Conservation (phyloP, 192 early-diverging fungal genomes). For the Coemansia sp. region DNA sequence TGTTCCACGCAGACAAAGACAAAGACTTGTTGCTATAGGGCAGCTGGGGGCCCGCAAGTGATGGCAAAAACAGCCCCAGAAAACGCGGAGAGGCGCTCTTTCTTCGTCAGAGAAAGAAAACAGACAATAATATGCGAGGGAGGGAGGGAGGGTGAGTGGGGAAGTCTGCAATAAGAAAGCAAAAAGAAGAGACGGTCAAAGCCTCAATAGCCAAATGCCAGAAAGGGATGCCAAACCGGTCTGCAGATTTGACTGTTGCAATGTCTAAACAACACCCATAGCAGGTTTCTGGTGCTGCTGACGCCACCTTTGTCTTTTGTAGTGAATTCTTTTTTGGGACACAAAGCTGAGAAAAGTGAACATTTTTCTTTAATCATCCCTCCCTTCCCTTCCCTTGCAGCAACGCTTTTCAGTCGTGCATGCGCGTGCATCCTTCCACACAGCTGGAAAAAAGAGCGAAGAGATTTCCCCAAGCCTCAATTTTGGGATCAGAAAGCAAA, state of each 20-base stretch:
- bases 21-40: background rate
- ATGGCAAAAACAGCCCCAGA: background rate
- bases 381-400: conserved; percentile 4
- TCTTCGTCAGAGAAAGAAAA: background rate
- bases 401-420: background rate
- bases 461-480: background rate
- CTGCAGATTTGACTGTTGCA: too few species aligned
- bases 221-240: background rate
- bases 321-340: background rate
- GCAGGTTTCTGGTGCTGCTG: background rate
- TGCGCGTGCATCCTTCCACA: background rate
- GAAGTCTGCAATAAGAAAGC: background rate
- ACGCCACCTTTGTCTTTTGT: conserved; percentile 3
- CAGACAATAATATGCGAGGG: too few species aligned
- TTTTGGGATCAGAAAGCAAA: too few species aligned
- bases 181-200: background rate
- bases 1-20: background rate
- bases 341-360: background rate
- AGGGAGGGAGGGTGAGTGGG: background rate
- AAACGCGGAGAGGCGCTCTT: conserved; percentile 4
- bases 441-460: background rate
- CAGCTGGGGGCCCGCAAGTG: background rate
- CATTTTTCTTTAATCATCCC: conserved; percentile 3
- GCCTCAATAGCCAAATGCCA: background rate
- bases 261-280: too few species aligned